Evolutionary conservation across 805 yeast species (phyloP).

Genomic region (Monosporozyma yasuniensis): DNA sequence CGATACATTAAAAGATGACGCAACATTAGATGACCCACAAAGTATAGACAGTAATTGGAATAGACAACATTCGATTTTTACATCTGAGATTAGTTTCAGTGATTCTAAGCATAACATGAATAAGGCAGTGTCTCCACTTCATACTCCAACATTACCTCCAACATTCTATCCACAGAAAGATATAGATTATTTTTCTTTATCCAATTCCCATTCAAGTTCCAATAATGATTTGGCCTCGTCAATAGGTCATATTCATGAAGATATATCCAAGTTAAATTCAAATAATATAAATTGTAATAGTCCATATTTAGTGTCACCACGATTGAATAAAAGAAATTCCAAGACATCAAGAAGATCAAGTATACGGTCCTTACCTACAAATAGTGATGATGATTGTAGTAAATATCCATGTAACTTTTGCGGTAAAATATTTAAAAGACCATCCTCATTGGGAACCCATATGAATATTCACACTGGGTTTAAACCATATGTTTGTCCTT

Average conservation of each 20-base stretch:
- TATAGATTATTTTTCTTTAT: not conserved
- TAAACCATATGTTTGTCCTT: slow-evolving; percentile 64
- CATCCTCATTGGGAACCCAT: slow-evolving; percentile 80
- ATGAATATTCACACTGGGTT: slow-evolving; percentile 79
- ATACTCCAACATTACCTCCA: not conserved
- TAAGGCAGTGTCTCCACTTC: not conserved
- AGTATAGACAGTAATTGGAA: not conserved
- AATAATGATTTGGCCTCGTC: not conserved
- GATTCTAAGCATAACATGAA: not conserved
- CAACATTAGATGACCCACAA: not conserved
- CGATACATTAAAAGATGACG: not conserved
- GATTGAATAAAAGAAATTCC: not conserved
- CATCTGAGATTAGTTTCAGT: not conserved
- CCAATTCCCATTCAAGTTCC: not conserved
- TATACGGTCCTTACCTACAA: not conserved
- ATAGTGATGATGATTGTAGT: not conserved
- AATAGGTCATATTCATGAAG: not conserved
- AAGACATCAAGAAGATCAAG: not conserved
- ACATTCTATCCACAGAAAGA: not conserved
- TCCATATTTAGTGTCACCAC: not conserved
- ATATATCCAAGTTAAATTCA: too few species aligned
- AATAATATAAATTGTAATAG: too few species aligned
- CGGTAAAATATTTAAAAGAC: slow-evolving; percentile 71
- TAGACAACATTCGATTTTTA: not conserved
- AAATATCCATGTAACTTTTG: slow-evolving; percentile 52